A percentile compares a stretch with the other conserved stretches of the same genome.
Conservation (phyloP, 225 moss, liverwort and hornwort genomes). For the Asterella californica region DNA sequence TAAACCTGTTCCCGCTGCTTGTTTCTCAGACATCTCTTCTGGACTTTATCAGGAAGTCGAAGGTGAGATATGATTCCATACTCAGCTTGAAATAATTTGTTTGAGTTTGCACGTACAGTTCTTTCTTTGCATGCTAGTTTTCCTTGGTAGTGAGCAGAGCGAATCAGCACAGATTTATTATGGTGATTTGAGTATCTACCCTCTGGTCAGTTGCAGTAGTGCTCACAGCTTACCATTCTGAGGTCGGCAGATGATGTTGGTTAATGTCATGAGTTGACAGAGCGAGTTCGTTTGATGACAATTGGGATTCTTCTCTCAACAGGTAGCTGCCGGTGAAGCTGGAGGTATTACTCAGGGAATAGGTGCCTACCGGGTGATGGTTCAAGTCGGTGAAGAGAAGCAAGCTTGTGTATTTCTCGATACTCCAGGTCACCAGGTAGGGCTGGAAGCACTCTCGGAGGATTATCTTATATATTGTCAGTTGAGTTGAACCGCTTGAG, state of each 20-base stretch:
- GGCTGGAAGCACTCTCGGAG: not conserved
- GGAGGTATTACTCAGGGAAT: slow-evolving; percentile 98
- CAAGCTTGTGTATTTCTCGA: slow-evolving; percentile 95
- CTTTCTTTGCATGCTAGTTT: not conserved
- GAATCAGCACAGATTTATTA: no score
- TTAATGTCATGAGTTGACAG: not conserved
- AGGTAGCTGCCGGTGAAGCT: slow-evolving; percentile 98
- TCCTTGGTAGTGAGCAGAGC: no score
- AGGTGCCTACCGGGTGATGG: slow-evolving; percentile 82
- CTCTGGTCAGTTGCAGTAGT: not conserved
- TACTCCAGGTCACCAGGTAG: slow-evolving; percentile 88
- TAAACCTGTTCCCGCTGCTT: not conserved
- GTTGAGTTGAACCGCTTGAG: not conserved
- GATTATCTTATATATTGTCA: not conserved
- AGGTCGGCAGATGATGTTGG: not conserved
- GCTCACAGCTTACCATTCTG: not conserved
- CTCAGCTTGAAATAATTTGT: no score
- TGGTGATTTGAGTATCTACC: not conserved
- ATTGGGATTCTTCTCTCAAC: not conserved
- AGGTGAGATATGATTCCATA: slow-evolving; percentile 44
- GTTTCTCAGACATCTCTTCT: slow-evolving; percentile 78
- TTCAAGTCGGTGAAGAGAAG: slow-evolving; percentile 64
- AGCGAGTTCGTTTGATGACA: not conserved
- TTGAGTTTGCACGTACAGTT: not conserved
- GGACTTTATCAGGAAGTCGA: slow-evolving; percentile 87